Evolutionary conservation across 345 rosid genomes (phyloP).

Genomic region (Boechera retrofracta): DNA sequence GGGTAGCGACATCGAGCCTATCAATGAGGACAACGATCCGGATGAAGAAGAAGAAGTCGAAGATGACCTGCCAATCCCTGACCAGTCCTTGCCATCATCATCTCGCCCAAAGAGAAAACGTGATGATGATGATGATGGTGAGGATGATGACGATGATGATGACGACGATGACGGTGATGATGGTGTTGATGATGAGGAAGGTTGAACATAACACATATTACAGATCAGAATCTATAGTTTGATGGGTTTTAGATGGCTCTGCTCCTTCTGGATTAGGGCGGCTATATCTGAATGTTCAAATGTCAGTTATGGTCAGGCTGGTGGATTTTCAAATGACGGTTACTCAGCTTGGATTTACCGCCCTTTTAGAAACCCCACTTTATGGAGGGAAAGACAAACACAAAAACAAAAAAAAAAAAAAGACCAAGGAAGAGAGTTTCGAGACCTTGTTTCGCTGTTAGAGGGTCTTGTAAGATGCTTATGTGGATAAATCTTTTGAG

Average conservation of each 20-base stretch:
- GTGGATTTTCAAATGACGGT: constrained; percentile 41
- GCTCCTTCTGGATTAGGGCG: constrained; percentile 12
- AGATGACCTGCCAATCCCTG: constrained; percentile 50
- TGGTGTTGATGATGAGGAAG: constrained; percentile 40
- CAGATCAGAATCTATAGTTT: constrained; percentile 18
- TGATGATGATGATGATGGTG: constrained; percentile 43
- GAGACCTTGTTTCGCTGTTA: constrained; percentile 35
- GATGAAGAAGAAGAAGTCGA: constrained; percentile 60
- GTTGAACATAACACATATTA: constrained; percentile 1
- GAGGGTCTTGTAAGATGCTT: constrained; percentile 41
- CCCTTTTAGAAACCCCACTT: constrained; percentile 31
- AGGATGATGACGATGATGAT: constrained; percentile 45
- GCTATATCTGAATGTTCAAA: constrained; percentile 32
- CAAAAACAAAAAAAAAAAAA: neutral
- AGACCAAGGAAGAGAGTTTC: constrained; percentile 5
- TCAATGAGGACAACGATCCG: constrained; percentile 53
- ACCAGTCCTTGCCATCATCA: constrained; percentile 50
- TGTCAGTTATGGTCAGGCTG: constrained; percentile 37
- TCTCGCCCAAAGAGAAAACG: constrained; percentile 67
- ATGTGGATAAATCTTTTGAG: constrained; percentile 33
- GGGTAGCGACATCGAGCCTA: constrained; percentile 56
- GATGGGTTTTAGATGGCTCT: constrained; percentile 5
- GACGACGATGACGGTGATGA: constrained; percentile 36
- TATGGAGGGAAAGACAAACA: constrained; percentile 34
- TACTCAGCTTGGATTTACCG: constrained; percentile 35